Conservation (phyloP, 805 yeast species). For the Tetrapisispora namnaoensis region DNA sequence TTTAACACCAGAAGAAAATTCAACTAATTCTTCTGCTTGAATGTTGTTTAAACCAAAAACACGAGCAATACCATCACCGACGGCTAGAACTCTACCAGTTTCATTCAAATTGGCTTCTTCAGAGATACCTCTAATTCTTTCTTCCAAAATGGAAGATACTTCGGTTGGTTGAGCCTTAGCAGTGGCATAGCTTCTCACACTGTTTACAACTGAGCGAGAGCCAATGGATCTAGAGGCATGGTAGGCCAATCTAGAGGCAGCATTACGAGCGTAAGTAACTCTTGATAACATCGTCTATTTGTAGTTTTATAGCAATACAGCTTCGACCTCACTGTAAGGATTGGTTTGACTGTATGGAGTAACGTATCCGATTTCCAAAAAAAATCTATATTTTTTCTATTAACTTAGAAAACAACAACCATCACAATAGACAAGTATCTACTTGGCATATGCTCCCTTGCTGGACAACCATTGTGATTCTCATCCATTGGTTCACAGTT, state of each 20-base stretch:
- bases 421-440: no score
- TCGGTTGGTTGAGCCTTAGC: slow-evolving; percentile 99
- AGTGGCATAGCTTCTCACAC: slow-evolving; percentile 49
- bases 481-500: no score
- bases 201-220: slow-evolving; percentile 93
- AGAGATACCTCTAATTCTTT: slow-evolving; percentile 98
- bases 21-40: slow-evolving; percentile 99
- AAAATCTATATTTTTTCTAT: no score
- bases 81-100: slow-evolving; percentile 98
- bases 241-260: slow-evolving; percentile 77
- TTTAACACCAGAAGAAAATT: slow-evolving; percentile 97
- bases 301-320: neutral
- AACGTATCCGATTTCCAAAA: no score
- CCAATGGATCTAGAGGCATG: slow-evolving; percentile 56
- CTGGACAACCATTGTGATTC: no score
- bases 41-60: slow-evolving; percentile 98
- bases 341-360: no score
- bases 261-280: slow-evolving; percentile 63
- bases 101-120: slow-evolving; percentile 96
- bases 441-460: no score
- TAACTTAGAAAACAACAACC: no score
- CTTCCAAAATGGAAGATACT: slow-evolving; percentile 97
- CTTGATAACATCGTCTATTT: slow-evolving; percentile 62
- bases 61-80: slow-evolving; percentile 99
- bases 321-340: neutral